Evolutionary conservation across 352 stramenopile genomes (phyloP).

Genomic region (Pythium aquatile): DNA sequence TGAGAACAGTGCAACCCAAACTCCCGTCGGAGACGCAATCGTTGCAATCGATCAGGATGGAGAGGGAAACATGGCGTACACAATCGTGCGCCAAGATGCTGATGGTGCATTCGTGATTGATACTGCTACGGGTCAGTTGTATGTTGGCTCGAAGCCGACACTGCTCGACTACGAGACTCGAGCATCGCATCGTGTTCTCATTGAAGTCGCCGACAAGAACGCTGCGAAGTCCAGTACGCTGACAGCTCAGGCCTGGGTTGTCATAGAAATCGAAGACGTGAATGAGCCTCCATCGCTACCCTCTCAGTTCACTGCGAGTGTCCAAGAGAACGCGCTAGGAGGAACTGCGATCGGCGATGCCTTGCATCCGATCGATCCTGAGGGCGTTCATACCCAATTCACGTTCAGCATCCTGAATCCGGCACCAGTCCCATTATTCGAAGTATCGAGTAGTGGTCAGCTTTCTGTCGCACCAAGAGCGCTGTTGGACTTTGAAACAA

Average conservation of each 20-base stretch:
- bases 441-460: slow-evolving; percentile 11
- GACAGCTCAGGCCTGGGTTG: slow-evolving; percentile 12
- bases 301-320: not conserved
- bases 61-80: slow-evolving; percentile 5
- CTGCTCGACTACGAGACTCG: slow-evolving; percentile 28
- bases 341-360: slow-evolving; percentile 16
- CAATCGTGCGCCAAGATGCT: slow-evolving; percentile 16
- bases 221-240: not conserved
- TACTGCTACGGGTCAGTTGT: slow-evolving; percentile 19
- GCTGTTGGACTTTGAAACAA: slow-evolving; percentile 26
- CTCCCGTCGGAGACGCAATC: slow-evolving; percentile 10
- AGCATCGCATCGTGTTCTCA: slow-evolving; percentile 13
- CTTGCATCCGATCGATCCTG: slow-evolving; percentile 24
- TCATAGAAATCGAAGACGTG: slow-evolving; percentile 25
- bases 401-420: slow-evolving; percentile 12
- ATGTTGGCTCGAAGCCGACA: slow-evolving; percentile 3
- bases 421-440: slow-evolving; percentile 6
- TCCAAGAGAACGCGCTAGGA: slow-evolving; percentile 15
- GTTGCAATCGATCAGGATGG: slow-evolving; percentile 18
- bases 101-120: slow-evolving; percentile 26
- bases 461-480: slow-evolving; percentile 13
- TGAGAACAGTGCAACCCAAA: slow-evolving; percentile 18
- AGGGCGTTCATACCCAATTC: slow-evolving; percentile 24
- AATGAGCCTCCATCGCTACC: slow-evolving; percentile 28
- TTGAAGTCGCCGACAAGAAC: slow-evolving; percentile 19